Conservation (phyloP, 2,329 filamentous ascomycete genomes). For the Fusarium dimerum region DNA sequence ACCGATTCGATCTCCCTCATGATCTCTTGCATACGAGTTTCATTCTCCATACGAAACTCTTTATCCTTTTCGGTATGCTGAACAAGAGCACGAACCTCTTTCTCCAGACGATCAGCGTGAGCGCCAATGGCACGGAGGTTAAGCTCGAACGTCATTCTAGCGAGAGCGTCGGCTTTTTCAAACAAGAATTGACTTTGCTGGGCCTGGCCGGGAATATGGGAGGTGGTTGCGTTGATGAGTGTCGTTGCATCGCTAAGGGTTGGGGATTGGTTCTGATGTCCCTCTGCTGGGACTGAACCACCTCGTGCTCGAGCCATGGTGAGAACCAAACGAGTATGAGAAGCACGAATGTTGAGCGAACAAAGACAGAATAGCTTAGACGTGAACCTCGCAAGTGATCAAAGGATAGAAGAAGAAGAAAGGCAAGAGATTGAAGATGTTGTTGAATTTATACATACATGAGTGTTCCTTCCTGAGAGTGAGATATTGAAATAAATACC, state of each 20-base stretch:
- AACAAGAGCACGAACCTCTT: slow-evolving; percentile 31
- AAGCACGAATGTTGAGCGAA: too few species aligned
- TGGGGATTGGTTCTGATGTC: background rate
- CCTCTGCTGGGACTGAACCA: slow-evolving; percentile 12
- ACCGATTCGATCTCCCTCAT: slow-evolving; percentile 35
- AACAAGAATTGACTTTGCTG: background rate
- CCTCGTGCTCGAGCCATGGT: slow-evolving; percentile 16
- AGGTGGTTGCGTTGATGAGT: background rate
- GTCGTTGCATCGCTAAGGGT: background rate
- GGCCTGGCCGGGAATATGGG: background rate
- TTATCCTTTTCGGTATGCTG: slow-evolving; percentile 28
- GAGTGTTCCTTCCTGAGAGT: background rate
- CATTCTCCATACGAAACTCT: slow-evolving; percentile 31
- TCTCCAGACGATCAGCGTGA: slow-evolving; percentile 33
- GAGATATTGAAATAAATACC: background rate
- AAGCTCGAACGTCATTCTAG: slow-evolving; percentile 40
- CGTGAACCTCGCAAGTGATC: too few species aligned
- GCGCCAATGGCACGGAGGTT: slow-evolving; percentile 32
- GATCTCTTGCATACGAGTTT: slow-evolving; percentile 30
- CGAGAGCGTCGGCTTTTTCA: slow-evolving; percentile 34
- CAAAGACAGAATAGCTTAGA: too few species aligned
- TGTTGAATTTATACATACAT: background rate
- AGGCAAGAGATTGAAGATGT: background rate
- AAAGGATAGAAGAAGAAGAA: background rate
- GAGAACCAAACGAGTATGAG: background rate